Base-by-base conservation (phyloP, 768 basidiomycete genomes). In the Auricularia sp. region DNA sequence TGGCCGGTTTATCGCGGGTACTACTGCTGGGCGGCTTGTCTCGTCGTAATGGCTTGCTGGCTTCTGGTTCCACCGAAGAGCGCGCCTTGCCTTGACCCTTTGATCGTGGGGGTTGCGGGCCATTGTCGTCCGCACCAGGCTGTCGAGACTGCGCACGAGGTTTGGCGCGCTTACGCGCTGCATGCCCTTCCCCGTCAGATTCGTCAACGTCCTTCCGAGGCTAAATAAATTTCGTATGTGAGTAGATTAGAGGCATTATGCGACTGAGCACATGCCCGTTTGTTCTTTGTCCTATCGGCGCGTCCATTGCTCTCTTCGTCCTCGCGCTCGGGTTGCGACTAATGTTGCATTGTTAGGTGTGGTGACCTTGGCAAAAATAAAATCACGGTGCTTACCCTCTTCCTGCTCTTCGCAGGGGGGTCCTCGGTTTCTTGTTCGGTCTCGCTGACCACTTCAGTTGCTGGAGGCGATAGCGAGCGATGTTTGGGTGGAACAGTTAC, bases 381-480 rank as follows among this genome's bases (percentile, higher is more conserved):
- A 21, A 16, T 56, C 14, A 18, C 1, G 29, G 10, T 14, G 29
- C 56, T 29, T 29, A 29, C 29, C 29, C 29, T 6, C 14, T 59
- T 33, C 56, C 18, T 59, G 14, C 23, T 23, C 29, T 59, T 59
- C 34, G 5, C 6, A 33, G 56, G 56, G 7, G 73, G 73, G 23
- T 75, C 74, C 81, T 76, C 16, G 86, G 75, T 60, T 79, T 79
- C 21, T 77, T 71, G 33, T 83, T 71, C 66, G 77, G 74, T 62
- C 78, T 79, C 66, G 80, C 76, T 36, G 70, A 65, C 18, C 62
- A 63, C 23, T 67, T 47, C 12, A 72, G 66, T 58, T 72, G 67
- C 3, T 8, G 47, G 14, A 51, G 47, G 18, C 11, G 47, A 51
- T 6, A 6, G 47, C 14, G 47, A 16, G 18, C 47, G 47, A 51